Conservation (phyloP, 768 basidiomycete genomes). For the Brasilioporus rufonigricans region DNA sequence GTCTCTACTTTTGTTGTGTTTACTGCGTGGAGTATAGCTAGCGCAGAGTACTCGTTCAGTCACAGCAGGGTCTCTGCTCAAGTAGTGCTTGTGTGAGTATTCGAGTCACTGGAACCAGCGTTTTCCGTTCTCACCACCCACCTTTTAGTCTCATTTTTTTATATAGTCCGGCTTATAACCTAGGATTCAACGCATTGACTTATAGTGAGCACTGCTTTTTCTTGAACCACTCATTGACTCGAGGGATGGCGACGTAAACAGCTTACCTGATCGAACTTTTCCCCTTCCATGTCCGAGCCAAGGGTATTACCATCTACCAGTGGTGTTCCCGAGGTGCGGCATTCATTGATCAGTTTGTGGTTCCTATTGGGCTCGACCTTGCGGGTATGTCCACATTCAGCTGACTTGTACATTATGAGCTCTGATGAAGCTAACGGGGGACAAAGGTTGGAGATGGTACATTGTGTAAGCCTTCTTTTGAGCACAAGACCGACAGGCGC, state of each 20-base stretch:
- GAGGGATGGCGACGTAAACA: conserved; percentile 16
- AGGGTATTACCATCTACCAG: conserved; percentile 45
- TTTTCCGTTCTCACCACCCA: not conserved
- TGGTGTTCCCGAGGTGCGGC: conserved; percentile 45
- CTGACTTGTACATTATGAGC: too few species aligned
- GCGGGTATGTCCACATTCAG: not conserved
- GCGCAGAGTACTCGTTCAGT: not conserved
- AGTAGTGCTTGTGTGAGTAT: not conserved
- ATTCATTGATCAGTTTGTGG: conserved; percentile 12
- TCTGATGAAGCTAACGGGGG: too few species aligned
- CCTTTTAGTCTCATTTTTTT: not conserved
- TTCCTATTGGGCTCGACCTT: conserved; percentile 17
- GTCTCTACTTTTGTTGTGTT: conserved; percentile 10
- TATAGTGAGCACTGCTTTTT: not conserved
- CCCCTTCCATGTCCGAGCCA: not conserved
- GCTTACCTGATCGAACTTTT: conserved; percentile 17
- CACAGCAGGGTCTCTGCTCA: not conserved
- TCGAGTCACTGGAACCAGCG: not conserved
- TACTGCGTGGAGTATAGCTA: conserved; percentile 3
- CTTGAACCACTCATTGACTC: not conserved
- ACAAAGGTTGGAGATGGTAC: conserved; percentile 13
- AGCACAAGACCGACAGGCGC: not conserved
- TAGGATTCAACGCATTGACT: not conserved
- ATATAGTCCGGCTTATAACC: not conserved
- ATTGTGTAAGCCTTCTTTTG: not conserved